Evolutionary conservation across 2,329 filamentous ascomycete species (phyloP).

Genomic region (Fusarium pininemorale): DNA sequence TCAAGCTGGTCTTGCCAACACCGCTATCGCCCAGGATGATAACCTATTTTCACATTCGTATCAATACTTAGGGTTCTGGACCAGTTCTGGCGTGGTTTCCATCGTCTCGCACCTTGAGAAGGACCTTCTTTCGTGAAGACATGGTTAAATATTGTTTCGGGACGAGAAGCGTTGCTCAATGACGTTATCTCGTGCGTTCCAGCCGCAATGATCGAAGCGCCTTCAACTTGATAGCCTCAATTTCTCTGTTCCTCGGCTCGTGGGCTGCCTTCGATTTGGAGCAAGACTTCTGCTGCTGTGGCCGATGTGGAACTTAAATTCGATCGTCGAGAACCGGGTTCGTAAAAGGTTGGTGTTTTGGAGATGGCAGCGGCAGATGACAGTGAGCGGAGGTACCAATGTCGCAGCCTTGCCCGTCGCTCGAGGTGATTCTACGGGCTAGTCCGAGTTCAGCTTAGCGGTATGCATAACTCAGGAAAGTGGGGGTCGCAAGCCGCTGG

Average conservation of each 20-base stretch:
- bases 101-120: constrained; percentile 74
- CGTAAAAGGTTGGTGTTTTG: constrained; percentile 34
- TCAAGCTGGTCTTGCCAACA: constrained; percentile 99
- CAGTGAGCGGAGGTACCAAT: constrained; percentile 35
- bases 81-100: not conserved
- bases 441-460: constrained; percentile 31
- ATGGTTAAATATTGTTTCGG: constrained; percentile 57
- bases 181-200: constrained; percentile 44
- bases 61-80: constrained; percentile 17
- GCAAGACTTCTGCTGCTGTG: not conserved
- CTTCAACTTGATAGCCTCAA: constrained; percentile 8
- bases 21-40: constrained; percentile 99
- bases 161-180: constrained; percentile 37
- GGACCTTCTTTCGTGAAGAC: constrained; percentile 88
- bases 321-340: constrained; percentile 5
- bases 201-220: constrained; percentile 33
- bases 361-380: constrained; percentile 38
- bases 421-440: constrained; percentile 37
- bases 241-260: not conserved
- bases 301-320: constrained; percentile 3
- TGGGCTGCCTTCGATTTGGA: not conserved
- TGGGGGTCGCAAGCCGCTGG: not conserved
- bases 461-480: constrained; percentile 40
- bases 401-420: constrained; percentile 44
- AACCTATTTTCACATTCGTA: constrained; percentile 66